A percentile compares a stretch with the other conserved stretches of the same genome.
Evolutionary conservation across 768 basidiomycete species (phyloP).

Genomic region (Suillus bovinus): DNA sequence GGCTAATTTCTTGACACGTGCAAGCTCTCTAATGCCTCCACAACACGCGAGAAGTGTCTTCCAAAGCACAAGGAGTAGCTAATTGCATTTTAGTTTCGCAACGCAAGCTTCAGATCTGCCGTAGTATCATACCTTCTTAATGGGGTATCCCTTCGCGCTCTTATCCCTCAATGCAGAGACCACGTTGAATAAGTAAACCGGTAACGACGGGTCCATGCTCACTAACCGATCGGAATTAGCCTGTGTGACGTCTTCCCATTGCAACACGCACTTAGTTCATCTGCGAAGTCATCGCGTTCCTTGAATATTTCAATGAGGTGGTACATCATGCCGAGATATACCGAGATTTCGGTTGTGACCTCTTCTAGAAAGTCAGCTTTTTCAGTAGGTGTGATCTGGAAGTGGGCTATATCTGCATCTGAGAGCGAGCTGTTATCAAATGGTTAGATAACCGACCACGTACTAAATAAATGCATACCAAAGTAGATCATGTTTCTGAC

Average conservation of each 20-base stretch:
- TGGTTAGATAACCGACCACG: conserved; percentile 5
- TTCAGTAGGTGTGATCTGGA: conserved; percentile 69
- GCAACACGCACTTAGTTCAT: conserved; percentile 83
- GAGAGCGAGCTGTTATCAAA: conserved; percentile 60
- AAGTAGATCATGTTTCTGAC: conserved; percentile 80
- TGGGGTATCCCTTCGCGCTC: conserved; percentile 92
- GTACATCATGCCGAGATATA: conserved; percentile 94
- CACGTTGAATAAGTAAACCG: conserved; percentile 87
- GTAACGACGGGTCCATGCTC: conserved; percentile 93
- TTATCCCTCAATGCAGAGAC: conserved; percentile 92
- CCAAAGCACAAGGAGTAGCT: conserved; percentile 95
- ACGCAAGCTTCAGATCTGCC: not conserved
- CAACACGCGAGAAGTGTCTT: conserved; percentile 90
- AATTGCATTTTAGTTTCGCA: conserved; percentile 7
- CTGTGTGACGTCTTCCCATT: not conserved
- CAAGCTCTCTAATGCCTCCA: conserved; percentile 87
- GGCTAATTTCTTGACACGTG: conserved; percentile 78
- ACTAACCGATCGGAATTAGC: conserved; percentile 49
- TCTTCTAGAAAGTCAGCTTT: conserved; percentile 84
- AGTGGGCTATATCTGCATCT: conserved; percentile 70
- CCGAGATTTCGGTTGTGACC: conserved; percentile 87
- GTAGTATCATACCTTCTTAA: conserved; percentile 75
- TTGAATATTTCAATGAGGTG: conserved; percentile 94
- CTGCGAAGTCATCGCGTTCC: conserved; percentile 91
- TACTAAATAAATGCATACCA: conserved; percentile 46